Evolutionary conservation across 768 basidiomycete species (phyloP).

Genomic region (Lepiota venenata): DNA sequence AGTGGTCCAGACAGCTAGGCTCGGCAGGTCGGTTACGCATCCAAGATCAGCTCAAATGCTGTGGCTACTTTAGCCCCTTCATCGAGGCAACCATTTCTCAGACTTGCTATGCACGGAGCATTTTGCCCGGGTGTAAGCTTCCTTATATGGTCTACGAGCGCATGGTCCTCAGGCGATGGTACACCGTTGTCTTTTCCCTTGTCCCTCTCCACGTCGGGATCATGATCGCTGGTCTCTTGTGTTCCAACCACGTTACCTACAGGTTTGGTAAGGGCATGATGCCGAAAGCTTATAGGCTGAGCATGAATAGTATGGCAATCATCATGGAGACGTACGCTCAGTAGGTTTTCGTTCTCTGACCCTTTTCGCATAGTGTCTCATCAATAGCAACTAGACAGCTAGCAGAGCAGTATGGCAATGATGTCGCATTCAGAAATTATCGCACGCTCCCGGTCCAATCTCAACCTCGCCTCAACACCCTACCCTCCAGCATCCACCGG

Average conservation of each 20-base stretch:
- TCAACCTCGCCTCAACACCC: conserved; percentile 21
- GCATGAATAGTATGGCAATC: conserved; percentile 66
- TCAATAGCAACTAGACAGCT: conserved; percentile 44
- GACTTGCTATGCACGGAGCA: conserved; percentile 68
- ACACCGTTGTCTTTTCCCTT: conserved; percentile 55
- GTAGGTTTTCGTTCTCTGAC: conserved; percentile 32
- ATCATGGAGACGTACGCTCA: conserved; percentile 84
- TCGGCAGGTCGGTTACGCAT: conserved; percentile 56
- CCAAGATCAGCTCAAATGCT: conserved; percentile 73
- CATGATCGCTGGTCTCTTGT: conserved; percentile 64
- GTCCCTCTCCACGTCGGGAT: conserved; percentile 64
- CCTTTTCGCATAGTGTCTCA: not conserved
- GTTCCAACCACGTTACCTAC: conserved; percentile 82
- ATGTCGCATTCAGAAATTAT: conserved; percentile 53
- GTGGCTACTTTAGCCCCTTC: conserved; percentile 79
- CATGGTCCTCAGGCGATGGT: conserved; percentile 57
- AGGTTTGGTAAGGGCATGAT: conserved; percentile 88
- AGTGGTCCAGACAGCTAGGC: conserved; percentile 67
- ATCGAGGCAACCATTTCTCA: conserved; percentile 73
- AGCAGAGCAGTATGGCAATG: conserved; percentile 64
- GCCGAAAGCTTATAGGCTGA: conserved; percentile 77
- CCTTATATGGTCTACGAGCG: conserved; percentile 58
- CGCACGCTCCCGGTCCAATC: conserved; percentile 46
- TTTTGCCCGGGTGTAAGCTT: conserved; percentile 73
- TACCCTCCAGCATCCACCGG: not conserved